Conservation (phyloP, 176 grass and related monocot species). For the Tuctoria greenei region DNA sequence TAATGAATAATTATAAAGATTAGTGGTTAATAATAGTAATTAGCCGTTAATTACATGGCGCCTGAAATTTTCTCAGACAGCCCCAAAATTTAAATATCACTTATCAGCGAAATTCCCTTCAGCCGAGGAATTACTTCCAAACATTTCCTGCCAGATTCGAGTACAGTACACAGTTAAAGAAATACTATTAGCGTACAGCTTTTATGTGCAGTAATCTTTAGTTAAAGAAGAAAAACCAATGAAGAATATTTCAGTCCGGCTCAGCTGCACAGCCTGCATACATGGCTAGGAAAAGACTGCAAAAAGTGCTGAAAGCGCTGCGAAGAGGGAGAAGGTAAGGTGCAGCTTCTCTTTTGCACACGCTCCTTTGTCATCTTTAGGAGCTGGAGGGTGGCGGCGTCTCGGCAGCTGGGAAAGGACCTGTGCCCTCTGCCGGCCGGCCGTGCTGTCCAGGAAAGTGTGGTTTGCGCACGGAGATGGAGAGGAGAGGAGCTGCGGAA, state of each 20-base stretch:
- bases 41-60: too few species aligned
- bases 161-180: not conserved
- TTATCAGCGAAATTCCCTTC: too few species aligned
- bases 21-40: too few species aligned
- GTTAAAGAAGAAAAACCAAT: slow-evolving; percentile 7
- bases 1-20: too few species aligned
- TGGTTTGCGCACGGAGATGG: slow-evolving; percentile 21
- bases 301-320: slow-evolving; percentile 22
- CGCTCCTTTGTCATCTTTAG: slow-evolving; percentile 50
- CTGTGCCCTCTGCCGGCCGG: slow-evolving; percentile 21
- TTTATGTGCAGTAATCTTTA: not conserved
- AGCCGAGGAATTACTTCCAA: not conserved
- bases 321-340: slow-evolving; percentile 24
- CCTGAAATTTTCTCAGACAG: too few species aligned
- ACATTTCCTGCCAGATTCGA: too few species aligned
- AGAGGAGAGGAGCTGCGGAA: slow-evolving; percentile 18
- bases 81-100: too few species aligned
- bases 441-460: slow-evolving; percentile 12
- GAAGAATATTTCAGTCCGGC: slow-evolving; percentile 13
- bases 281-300: not conserved
- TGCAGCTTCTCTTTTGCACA: slow-evolving; percentile 49
- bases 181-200: not conserved
- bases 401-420: slow-evolving; percentile 35
- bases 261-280: not conserved
- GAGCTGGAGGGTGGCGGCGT: slow-evolving; percentile 4